Evolutionary conservation across 2,329 filamentous ascomycete genomes (phyloP).

Genomic region (Aspergillus neoniger): DNA sequence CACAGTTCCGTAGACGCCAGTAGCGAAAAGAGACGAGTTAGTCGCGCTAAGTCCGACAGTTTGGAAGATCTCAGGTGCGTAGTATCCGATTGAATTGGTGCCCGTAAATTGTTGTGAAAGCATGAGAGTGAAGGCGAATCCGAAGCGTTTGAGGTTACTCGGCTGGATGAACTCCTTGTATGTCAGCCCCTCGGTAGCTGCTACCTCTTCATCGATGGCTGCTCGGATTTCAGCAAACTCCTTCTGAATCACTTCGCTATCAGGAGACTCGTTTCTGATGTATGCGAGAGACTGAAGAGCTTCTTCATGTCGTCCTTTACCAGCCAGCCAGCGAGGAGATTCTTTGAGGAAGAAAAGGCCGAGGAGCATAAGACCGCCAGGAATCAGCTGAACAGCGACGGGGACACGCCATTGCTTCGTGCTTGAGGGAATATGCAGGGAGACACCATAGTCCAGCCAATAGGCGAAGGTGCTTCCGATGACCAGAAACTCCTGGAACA

Average conservation of each 20-base stretch:
- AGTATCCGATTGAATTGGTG: conserved; percentile 44
- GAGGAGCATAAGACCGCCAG: conserved; percentile 52
- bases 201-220: conserved; percentile 46
- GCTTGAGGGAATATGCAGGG: conserved; percentile 45
- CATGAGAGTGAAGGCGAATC: conserved; percentile 42
- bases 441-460: conserved; percentile 57
- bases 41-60: conserved; percentile 37
- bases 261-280: conserved; percentile 35
- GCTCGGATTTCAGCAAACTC: conserved; percentile 45
- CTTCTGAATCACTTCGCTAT: conserved; percentile 29
- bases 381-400: conserved; percentile 55
- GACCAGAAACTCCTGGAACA: conserved; percentile 42
- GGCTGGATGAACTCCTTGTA: conserved; percentile 44
- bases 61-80: conserved; percentile 42
- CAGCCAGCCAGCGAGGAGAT: conserved; percentile 57
- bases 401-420: conserved; percentile 57
- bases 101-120: conserved; percentile 45
- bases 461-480: conserved; percentile 52
- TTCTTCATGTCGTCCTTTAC: conserved; percentile 50
- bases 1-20: conserved; percentile 42
- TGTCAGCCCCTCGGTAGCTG: conserved; percentile 43
- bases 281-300: conserved; percentile 43
- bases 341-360: conserved; percentile 56
- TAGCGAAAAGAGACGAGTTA: conserved; percentile 40
- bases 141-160: conserved; percentile 42